Percentiles rank a stretch among this genome's conserved stretches.
Conservation (phyloP, 202 grass and related monocot genomes). For the Setaria italica region DNA sequence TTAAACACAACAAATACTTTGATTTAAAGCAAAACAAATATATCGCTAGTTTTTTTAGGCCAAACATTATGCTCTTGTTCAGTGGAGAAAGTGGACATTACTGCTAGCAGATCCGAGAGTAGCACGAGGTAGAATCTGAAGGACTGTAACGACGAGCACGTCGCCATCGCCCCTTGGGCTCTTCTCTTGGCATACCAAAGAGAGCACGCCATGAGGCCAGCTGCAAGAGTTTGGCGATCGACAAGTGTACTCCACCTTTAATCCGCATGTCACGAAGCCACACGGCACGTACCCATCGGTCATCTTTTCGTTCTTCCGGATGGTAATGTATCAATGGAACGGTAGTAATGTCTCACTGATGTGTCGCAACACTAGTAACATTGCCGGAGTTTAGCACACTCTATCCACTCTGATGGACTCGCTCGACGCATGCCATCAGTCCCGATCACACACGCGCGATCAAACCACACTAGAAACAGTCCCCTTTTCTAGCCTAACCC, state of each 20-base stretch:
- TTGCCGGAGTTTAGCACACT: neutral
- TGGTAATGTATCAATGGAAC: neutral
- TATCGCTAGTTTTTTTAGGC: too few relatives aligned
- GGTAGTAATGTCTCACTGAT: neutral
- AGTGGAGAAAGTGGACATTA: too few relatives aligned
- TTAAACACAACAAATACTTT: neutral
- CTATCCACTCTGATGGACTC: neutral
- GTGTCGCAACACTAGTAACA: neutral
- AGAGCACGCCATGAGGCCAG: too few relatives aligned
- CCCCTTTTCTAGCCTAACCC: neutral
- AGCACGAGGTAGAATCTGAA: too few relatives aligned
- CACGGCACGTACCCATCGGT: neutral
- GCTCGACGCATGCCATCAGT: neutral
- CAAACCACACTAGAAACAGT: neutral
- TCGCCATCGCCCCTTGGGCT: too few relatives aligned
- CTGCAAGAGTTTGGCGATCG: neutral
- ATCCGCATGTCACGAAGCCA: neutral
- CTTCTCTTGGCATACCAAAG: too few relatives aligned
- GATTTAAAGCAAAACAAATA: neutral
- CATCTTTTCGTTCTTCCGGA: neutral
- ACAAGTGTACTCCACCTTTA: neutral
- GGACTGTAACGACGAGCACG: too few relatives aligned
- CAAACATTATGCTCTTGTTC: neutral
- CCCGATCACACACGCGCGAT: conserved; percentile 7
- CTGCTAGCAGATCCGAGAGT: too few relatives aligned